Base-by-base conservation (phyloP, 2,329 filamentous ascomycete genomes). In the Pestalotiopsis fici region DNA sequence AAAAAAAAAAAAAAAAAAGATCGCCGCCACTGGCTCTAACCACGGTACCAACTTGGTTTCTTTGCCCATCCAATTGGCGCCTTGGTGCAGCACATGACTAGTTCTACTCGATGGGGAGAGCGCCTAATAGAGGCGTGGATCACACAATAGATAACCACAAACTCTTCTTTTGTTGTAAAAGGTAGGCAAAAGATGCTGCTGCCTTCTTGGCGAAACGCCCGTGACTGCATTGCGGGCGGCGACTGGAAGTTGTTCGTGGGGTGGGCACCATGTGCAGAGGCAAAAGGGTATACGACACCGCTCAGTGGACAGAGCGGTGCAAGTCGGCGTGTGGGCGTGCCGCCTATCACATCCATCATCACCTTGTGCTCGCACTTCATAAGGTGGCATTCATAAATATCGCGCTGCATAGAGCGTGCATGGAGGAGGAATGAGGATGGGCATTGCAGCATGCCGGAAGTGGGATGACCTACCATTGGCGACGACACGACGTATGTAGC, bases 381-480 rank as follows among this genome's bases (percentile, higher is more conserved):
- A 65, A 65, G 63, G 63, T 65, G 63, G 21, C 50, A 65, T 65
- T 65, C 63, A 65, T 43, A 54, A 59, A 37, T 65, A 39, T 59
- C 63, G 63, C 35, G 28, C 18, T 65, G 63, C 63, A 65, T 65
- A 59, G 63, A 23, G 28, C 13, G 50, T 57, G 50, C 50, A 43
- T 47, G 63, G 43, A 35, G 54, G n/a, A 50, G 21, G 31, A 59
- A 65, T 65, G 63, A 57, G 63, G 63, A 65, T 65, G 50, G 50
- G 63, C 63, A 65, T 27, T 59, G 54, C 63, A 65, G 27, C 50
- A 50, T 65, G 47, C 63, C 54, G 43, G 47, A 65, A 37, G 25
- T 59, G 63, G 63, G 50, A 65, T 59, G 23, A 39, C 47, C 18
- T 25, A 13, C 28, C 39, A 59, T 59, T 59, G 57, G 27, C 37